Base-by-base conservation (phyloP, 2,329 filamentous ascomycete genomes). In the Fusarium caatingaense region DNA sequence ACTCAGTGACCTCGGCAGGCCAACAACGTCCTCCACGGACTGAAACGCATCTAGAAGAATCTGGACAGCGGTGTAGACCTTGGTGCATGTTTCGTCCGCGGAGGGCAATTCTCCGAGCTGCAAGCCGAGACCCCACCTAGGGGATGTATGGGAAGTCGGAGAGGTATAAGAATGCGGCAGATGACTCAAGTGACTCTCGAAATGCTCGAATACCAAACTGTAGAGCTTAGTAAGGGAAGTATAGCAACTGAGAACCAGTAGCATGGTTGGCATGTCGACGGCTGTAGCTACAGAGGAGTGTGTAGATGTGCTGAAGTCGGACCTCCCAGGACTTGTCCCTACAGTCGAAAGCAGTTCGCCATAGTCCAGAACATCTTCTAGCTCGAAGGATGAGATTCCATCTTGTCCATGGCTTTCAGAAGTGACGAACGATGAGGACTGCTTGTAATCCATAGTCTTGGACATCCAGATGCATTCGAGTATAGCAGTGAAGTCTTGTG, bases 71-170 rank as follows among this genome's bases (percentile, higher is more conserved):
- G 51, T 56, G n/a, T 44, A 60, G 21, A 60, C 40, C 51, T 56
- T 60, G 20, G 50, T 47, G n/a, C 44, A 60, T 5, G 58, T 60
- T 23, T 56, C 51, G 41, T 60, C 51, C 32, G 58, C 41, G 51
- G 58, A 56, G 34, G 51, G 32, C 32, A 56, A 48, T 47, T 60
- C 23, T 56, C 58, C 58, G 51, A 60, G 51, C 42, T 60, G 58
- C 32, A 56, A n/a, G 40, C 58, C 58, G 42, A 34, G 18, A 34
- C 32, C 32, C 32, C 32, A 34, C 32, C 18, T 34, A 6, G 32
- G 16, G 16, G 32, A 34, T 6, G 16, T 18, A 34, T 34, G 32
- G 15, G 9, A 9, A 18, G 32, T 18, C 15, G 18, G 32, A 34
- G 32, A 34, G 16, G 16, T 34, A 34, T 18, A 18, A 34, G 16